phyloP scores from a whole-genome alignment of 257 asterid species.

The Craterostigma plantagineum region DNA sequence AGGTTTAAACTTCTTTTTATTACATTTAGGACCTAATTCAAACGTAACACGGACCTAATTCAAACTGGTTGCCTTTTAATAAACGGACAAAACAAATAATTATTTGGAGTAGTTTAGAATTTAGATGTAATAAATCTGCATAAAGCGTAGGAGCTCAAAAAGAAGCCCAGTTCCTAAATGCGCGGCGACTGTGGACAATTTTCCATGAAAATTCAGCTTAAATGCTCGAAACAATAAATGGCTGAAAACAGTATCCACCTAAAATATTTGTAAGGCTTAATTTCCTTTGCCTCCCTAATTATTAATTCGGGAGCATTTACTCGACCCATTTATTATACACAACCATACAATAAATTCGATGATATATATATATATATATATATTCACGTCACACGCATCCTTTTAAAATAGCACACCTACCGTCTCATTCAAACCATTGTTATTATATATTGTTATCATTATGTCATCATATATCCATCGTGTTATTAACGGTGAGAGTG shows the following conservation, averaged over 20 bases:
- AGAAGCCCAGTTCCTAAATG: background rate
- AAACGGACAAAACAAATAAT: too few relatives aligned
- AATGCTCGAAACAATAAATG: constrained; percentile 5
- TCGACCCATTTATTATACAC: constrained; percentile 26
- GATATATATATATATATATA: constrained; percentile 8
- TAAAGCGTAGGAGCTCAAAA: background rate
- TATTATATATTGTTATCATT: constrained; percentile 7
- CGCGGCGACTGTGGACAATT: background rate
- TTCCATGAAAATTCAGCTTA: background rate
- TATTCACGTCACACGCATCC: constrained; percentile 4
- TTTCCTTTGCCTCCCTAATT: constrained; percentile 13
- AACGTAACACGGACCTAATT: too few relatives aligned
- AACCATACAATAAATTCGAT: constrained; percentile 21
- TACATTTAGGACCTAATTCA: too few relatives aligned
- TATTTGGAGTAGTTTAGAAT: too few relatives aligned
- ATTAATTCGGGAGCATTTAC: constrained; percentile 15
- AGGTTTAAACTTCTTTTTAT: too few relatives aligned
- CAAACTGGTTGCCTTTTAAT: too few relatives aligned
- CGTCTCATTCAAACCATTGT: too few relatives aligned
- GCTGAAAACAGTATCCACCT: constrained; percentile 17
- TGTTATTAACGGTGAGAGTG: too few relatives aligned
- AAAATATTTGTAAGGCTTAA: constrained; percentile 14
- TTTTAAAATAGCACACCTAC: constrained; percentile 15
- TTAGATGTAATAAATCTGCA: background rate
- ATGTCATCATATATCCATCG: too few relatives aligned